Conservation (phyloP, 2,329 filamentous ascomycete species). For the Exophiala xenobiotica region DNA sequence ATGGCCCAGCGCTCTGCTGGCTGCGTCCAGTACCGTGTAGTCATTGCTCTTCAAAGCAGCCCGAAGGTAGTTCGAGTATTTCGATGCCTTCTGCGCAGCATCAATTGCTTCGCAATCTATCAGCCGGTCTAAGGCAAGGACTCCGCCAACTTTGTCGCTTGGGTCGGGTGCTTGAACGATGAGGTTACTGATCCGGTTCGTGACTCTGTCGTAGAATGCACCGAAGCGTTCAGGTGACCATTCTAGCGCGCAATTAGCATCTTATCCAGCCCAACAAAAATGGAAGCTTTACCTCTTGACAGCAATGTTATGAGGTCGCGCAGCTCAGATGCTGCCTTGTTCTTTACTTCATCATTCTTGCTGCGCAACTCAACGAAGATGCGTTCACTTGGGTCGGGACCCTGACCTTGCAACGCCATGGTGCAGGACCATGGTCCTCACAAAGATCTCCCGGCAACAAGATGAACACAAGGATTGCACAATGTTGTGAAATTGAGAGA, state of each 20-base stretch:
- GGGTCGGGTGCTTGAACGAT: slow-evolving; percentile 84
- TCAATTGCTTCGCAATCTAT: slow-evolving; percentile 98
- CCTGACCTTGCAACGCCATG: slow-evolving; percentile 49
- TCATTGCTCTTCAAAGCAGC: slow-evolving; percentile 88
- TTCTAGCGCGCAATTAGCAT: slow-evolving; percentile 52
- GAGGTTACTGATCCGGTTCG: slow-evolving; percentile 65
- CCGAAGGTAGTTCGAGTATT: slow-evolving; percentile 88
- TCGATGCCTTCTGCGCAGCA: slow-evolving; percentile 85
- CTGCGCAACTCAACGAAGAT: slow-evolving; percentile 59
- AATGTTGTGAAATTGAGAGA: background rate
- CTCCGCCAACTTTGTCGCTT: slow-evolving; percentile 83
- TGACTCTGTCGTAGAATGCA: slow-evolving; percentile 66
- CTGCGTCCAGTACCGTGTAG: slow-evolving; percentile 83
- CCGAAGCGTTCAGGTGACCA: slow-evolving; percentile 76
- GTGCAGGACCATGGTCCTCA: slow-evolving; percentile 27
- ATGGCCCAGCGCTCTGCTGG: slow-evolving; percentile 83
- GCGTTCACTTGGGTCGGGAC: slow-evolving; percentile 53
- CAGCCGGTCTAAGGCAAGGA: slow-evolving; percentile 86
- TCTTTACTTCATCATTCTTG: slow-evolving; percentile 52
- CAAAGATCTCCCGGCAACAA: background rate
- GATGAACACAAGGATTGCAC: background rate
- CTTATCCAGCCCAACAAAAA: background rate
- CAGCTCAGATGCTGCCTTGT: slow-evolving; percentile 50
- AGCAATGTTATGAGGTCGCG: slow-evolving; percentile 47
- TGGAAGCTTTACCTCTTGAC: slow-evolving; percentile 42